A percentile compares a stretch with the other conserved stretches of the same genome.
Conservation (phyloP, 75 land plant species). For the Picea glauca region DNA sequence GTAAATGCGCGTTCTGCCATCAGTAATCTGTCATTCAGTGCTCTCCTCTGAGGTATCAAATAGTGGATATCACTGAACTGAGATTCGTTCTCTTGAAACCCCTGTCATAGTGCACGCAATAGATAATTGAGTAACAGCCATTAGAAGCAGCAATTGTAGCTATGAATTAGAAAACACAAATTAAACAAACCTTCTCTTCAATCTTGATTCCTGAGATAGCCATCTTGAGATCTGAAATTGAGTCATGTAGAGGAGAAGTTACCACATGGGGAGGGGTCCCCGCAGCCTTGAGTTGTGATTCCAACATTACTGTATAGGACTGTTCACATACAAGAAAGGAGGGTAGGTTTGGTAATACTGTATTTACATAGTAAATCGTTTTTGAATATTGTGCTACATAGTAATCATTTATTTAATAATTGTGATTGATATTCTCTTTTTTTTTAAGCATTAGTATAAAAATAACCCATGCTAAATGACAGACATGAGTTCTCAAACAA, state of each 20-base stretch:
- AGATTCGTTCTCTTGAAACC: not conserved
- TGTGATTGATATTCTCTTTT: no score
- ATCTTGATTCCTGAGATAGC: not conserved
- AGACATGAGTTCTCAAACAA: no score
- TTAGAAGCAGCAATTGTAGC: no score
- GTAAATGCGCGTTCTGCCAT: conserved; percentile 79
- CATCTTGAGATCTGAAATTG: not conserved
- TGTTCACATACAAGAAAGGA: not conserved
- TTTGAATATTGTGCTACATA: no score
- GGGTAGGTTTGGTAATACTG: no score
- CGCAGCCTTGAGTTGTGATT: not conserved
- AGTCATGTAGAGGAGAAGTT: not conserved
- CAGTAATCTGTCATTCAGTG: conserved; percentile 73
- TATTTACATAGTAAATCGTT: no score
- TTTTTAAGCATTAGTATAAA: no score
- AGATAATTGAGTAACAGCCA: no score
- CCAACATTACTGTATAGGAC: not conserved
- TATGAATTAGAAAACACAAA: no score
- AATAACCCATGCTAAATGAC: no score
- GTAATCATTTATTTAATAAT: no score
- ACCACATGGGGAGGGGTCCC: not conserved
- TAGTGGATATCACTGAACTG: not conserved
- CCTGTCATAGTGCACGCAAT: not conserved
- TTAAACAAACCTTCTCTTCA: not conserved
- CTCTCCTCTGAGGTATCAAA: conserved; percentile 16